Evolutionary conservation across 805 yeast genomes (phyloP).

Genomic region (Torulaspora indica): DNA sequence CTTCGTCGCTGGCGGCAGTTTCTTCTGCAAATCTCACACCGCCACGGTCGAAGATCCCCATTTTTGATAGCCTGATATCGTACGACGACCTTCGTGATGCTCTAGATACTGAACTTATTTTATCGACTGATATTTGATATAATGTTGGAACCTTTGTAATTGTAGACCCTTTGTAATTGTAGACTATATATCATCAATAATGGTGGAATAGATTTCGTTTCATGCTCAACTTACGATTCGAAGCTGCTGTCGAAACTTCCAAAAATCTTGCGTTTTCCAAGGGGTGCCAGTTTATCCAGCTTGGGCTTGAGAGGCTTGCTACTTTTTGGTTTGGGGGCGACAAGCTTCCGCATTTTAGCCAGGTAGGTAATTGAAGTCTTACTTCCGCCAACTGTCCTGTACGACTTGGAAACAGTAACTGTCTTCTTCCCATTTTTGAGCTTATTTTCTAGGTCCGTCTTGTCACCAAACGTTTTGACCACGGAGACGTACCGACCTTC

Average conservation of each 20-base stretch:
- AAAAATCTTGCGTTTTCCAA: conserved; percentile 15
- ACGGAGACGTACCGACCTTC: conserved; percentile 32
- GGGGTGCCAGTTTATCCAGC: neutral
- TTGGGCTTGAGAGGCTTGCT: conserved; percentile 3
- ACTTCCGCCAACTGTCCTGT: conserved; percentile 51
- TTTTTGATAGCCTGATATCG: conserved; percentile 19
- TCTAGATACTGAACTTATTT: conserved; percentile 28
- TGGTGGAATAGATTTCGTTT: neutral
- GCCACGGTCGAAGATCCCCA: conserved; percentile 14
- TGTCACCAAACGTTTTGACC: conserved; percentile 44
- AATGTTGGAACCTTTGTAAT: neutral
- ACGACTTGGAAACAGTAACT: conserved; percentile 50
- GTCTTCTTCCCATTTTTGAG: conserved; percentile 41
- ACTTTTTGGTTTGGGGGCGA: conserved; percentile 28
- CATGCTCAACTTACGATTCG: conserved; percentile 11
- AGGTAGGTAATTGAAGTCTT: conserved; percentile 55
- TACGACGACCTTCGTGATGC: conserved; percentile 32
- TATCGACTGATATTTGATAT: conserved; percentile 3
- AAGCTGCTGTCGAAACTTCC: conserved; percentile 22
- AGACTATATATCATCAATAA: conserved; percentile 1
- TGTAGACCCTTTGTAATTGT: neutral
- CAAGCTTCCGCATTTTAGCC: conserved; percentile 38
- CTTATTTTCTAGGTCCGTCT: conserved; percentile 37
- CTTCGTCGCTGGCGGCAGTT: neutral
- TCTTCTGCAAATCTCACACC: neutral